phyloP scores from a whole-genome alignment of 106 monocot genomes.

The Acorus gramineus region DNA sequence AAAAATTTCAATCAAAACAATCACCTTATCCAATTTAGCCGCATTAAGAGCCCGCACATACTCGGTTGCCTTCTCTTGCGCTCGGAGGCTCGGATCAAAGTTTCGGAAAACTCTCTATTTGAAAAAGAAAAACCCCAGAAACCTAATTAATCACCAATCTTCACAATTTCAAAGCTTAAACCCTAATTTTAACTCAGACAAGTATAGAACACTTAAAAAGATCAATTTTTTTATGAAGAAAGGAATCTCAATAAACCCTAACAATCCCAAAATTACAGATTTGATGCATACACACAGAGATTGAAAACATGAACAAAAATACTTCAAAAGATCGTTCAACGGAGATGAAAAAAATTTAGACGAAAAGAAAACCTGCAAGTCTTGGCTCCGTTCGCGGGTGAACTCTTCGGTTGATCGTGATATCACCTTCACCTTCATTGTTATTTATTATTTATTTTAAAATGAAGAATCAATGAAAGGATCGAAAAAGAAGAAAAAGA shows the following conservation, averaged over 20 bases:
- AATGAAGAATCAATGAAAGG: too few relatives aligned
- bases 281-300: too few relatives aligned
- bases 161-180: too few relatives aligned
- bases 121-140: background rate
- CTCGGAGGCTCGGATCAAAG: constrained; percentile 72
- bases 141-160: background rate
- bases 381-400: constrained; percentile 86
- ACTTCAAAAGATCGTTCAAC: background rate
- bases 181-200: too few relatives aligned
- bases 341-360: background rate
- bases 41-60: constrained; percentile 85
- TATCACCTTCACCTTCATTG: constrained; percentile 92
- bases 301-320: too few relatives aligned
- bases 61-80: constrained; percentile 85
- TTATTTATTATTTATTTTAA: too few relatives aligned
- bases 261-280: background rate
- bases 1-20: background rate
- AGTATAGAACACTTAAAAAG: too few relatives aligned
- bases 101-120: constrained; percentile 84
- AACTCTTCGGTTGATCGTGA: constrained; percentile 87
- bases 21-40: constrained; percentile 87
- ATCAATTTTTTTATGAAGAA: too few relatives aligned
- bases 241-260: background rate
- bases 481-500: too few relatives aligned
- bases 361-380: constrained; percentile 48